Base-by-base conservation (phyloP, 2,329 filamentous ascomycete species). In the Botrytis elliptica region DNA sequence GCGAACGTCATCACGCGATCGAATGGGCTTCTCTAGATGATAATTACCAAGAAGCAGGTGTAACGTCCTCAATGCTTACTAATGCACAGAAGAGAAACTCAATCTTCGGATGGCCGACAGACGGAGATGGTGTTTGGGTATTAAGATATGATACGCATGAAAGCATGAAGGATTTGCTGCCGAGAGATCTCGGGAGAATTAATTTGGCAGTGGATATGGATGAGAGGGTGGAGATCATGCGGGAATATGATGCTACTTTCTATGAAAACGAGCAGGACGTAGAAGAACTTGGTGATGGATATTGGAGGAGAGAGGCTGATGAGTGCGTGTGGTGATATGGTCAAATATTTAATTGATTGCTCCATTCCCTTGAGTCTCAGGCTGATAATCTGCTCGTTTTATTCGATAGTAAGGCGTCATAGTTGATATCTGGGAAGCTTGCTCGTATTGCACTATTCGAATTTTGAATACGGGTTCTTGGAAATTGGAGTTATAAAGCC, bases 101-200 rank as follows among this genome's bases (percentile, higher is more conserved):
- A 5, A 10, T 71, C 22, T 64, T 64, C 36, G 59, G 44, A 33
- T 64, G 44, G 59, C 36, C 57, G 9, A 33, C 8, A 46, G 18
- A 55, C 16, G 59, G 69, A 42, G 25, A 6, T 14, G 57, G 69
- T 29, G 36, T 52, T 57, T 71, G 69, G 69, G 59, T 71, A 55
- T 33, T 42, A 20, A 25, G 33, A 25, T 55, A 55, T 63, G 29
- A 55, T 33, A 9, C n/a, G 33, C 25, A 16, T 71, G 25, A 64
- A 29, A 18, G 33, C 20, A n/a, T 33, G n/a, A 14, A n/a, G 29
- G 8, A 33, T 16, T 65, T 22, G 3, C 6, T 40, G 16, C 44
- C 25, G 18, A 38, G 38, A 33, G 44, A 64, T 64, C 52, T 71
- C 20, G 59, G 59, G 33, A 64, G 36, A 29, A 63, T 64, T 7